A percentile compares a stretch with the other conserved stretches of the same genome.
Conservation (phyloP, 257 asterid species). For the Plantago elongata region DNA sequence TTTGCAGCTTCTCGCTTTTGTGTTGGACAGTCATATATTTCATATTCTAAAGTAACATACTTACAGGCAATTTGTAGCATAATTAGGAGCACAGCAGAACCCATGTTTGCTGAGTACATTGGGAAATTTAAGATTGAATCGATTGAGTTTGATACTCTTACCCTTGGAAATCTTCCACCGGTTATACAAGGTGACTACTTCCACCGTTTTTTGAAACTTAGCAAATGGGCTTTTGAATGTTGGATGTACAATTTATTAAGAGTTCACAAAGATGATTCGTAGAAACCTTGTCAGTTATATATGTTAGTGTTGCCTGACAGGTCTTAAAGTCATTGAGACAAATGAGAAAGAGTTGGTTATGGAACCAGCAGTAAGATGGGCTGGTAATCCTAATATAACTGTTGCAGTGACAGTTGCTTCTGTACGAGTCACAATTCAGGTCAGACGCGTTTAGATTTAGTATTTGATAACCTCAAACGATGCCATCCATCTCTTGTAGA, state of each 20-base stretch:
- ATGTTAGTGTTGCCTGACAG: slow-evolving; percentile 31
- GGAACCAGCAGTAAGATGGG: slow-evolving; percentile 84
- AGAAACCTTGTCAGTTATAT: background rate
- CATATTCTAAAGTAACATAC: background rate
- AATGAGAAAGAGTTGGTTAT: slow-evolving; percentile 80
- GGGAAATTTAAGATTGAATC: slow-evolving; percentile 64
- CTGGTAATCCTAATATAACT: slow-evolving; percentile 71
- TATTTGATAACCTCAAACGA: slow-evolving; percentile 2
- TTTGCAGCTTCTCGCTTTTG: background rate
- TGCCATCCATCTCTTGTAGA: slow-evolving; percentile 1
- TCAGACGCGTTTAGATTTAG: slow-evolving; percentile 25
- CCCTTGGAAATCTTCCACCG: slow-evolving; percentile 81
- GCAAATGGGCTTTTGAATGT: background rate
- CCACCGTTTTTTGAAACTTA: background rate
- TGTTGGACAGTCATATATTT: background rate
- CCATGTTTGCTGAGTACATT: slow-evolving; percentile 63
- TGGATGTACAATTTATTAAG: background rate
- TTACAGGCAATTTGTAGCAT: slow-evolving; percentile 61
- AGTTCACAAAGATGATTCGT: background rate
- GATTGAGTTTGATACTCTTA: slow-evolving; percentile 56
- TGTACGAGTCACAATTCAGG: slow-evolving; percentile 52
- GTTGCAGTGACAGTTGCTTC: slow-evolving; percentile 48
- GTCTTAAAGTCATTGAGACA: slow-evolving; percentile 73
- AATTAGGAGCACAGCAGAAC: slow-evolving; percentile 62
- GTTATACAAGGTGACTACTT: slow-evolving; percentile 60